phyloP scores from a whole-genome alignment of 306 rosid genomes.

The Pachyrhizus erosus region DNA sequence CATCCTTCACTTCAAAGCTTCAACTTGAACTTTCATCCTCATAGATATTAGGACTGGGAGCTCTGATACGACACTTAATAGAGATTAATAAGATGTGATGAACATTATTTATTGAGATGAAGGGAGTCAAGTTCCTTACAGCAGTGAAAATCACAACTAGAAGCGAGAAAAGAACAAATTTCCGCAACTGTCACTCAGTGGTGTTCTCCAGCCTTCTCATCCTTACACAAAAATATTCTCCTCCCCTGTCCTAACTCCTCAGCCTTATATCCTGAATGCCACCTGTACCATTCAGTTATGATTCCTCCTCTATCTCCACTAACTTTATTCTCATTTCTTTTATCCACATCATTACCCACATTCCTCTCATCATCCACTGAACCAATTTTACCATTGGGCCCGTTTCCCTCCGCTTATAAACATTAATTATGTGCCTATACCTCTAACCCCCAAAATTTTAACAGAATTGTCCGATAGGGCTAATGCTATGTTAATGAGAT shows the following conservation, averaged over 20 bases:
- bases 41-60: neutral
- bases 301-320: neutral
- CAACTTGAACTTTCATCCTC: neutral
- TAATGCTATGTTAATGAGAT: slow-evolving; percentile 4
- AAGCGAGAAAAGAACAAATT: neutral
- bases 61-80: neutral
- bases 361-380: neutral
- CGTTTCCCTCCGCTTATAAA: neutral
- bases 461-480: neutral
- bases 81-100: neutral
- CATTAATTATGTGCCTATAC: neutral
- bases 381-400: neutral
- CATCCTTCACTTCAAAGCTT: neutral
- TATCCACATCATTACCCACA: neutral
- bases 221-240: neutral
- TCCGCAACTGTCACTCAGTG: neutral
- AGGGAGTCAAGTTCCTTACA: neutral
- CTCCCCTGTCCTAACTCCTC: neutral
- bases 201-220: neutral
- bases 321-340: neutral
- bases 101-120: neutral
- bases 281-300: neutral
- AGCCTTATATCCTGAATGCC: neutral
- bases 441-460: neutral
- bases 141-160: neutral